A percentile compares a stretch with the other conserved stretches of the same genome.
Conservation (phyloP, 352 stramenopile species). For the Phytophthora megakarya region DNA sequence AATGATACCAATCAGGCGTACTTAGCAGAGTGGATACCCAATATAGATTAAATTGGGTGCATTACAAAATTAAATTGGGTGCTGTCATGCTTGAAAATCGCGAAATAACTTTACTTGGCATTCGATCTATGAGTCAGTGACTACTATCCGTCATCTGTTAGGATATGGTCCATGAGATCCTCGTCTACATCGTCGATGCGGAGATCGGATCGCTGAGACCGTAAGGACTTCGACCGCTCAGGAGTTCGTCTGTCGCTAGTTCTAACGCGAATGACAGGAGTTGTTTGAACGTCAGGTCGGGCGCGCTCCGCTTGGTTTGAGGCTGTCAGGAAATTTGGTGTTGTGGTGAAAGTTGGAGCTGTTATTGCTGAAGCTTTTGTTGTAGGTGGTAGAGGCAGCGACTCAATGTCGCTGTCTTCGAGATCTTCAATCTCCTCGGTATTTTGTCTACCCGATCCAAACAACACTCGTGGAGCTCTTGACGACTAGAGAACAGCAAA, state of each 20-base stretch:
- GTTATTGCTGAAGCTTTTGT: constrained; percentile 20
- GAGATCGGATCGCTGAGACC: constrained; percentile 33
- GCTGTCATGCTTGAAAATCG: not conserved
- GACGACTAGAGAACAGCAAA: constrained; percentile 5
- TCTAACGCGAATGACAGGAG: constrained; percentile 28
- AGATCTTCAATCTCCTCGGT: constrained; percentile 12
- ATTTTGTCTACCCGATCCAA: constrained; percentile 12
- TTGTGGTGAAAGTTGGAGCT: constrained; percentile 3
- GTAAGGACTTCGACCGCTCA: constrained; percentile 11
- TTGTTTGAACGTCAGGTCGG: constrained; percentile 19
- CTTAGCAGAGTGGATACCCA: constrained; percentile 5
- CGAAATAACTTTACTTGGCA: constrained; percentile 16
- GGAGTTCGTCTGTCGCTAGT: constrained; percentile 21
- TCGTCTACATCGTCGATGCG: constrained; percentile 67
- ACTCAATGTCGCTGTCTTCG: constrained; percentile 24
- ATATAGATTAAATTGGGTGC: not conserved
- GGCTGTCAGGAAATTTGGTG: constrained; percentile 9
- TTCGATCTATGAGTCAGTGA: constrained; percentile 4
- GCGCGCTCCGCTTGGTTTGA: constrained; percentile 20
- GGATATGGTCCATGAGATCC: constrained; percentile 69
- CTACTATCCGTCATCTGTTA: constrained; percentile 35
- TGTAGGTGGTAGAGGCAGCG: constrained; percentile 5
- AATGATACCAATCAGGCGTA: constrained; percentile 31
- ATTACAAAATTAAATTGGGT: constrained; percentile 1
- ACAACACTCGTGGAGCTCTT: not conserved